Base-by-base conservation (phyloP, 139 green algal genomes). In the Volvox africanus region DNA sequence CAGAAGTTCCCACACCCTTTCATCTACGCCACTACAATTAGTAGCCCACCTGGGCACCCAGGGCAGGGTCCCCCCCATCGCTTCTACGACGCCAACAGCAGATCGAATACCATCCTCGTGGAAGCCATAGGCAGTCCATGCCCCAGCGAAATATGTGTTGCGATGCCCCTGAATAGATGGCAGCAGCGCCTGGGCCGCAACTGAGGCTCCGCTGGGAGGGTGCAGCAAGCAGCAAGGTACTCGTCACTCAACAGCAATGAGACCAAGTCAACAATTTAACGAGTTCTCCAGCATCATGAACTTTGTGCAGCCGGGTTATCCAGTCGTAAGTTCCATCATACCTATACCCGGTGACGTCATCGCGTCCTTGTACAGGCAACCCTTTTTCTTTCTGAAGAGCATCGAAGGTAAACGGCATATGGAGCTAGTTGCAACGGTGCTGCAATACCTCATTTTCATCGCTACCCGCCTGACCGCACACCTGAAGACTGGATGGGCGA, bases 21-120 rank as follows among this genome's bases (percentile, higher is more conserved):
- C 44, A 5, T 55, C 44, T 5, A 55, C 44, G 44, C 44, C 44
- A 9, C 5, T 9, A 73, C 2, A 24, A 24, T 73, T 6, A 73
- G 33, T 6, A 73, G 33, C 80, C 24, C 36, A 92, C 90, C 88
- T 71, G 9, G 88, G 86, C 78, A 91, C 90, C 91, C 93, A 94
- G 32, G 92, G 92, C 26, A 94, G 80, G 68, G 28, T 73, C 9
- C 69, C 80, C 30, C 88, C 88, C 86, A 91, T 94, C 35, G 91
- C 92, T 20, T 89, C 77, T 1, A 95, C 94, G 0, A 93, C 97
- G 9, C 93, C 93, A 32, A 99, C 93, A 1, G 93, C 96, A 1
- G 95, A 92, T 71, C 93, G 93, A 85, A 99, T 97, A 85, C 98
- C 98, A 92, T 99, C 98, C 93, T 99, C 98, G 90, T 99, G 98